Base-by-base conservation (phyloP, 441 rosid species). In the Aleurites moluccanus region DNA sequence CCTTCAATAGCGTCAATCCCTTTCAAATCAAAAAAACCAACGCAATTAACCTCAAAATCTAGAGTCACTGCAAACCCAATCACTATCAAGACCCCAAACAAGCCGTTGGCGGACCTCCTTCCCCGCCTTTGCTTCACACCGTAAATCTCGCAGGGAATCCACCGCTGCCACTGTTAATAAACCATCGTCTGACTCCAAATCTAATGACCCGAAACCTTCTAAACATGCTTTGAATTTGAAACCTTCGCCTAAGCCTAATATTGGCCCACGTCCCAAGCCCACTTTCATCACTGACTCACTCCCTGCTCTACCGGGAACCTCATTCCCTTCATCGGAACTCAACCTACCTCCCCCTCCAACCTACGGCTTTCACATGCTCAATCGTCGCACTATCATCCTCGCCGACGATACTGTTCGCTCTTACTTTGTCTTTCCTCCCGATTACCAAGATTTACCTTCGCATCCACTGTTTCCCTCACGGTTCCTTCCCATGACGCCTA, bases 341-440 rank as follows among this genome's bases (percentile, higher is more conserved):
- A 90, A 89, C 27, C 90, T 93, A 10, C 91, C 89, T 1, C 94
- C 97, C 11, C 88, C 90, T 4, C 96, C 97, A 2, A 77, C 94
- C 15, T 96, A 96, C 66, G 99, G 94, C 63, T 92, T 89, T 73
- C 98, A 96, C 78, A 91, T 96, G 98, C 89, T 96, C 14, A 98
- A 96, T 73, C 96, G 99, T 45, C 92, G 98, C 30, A 75, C 97
- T 3, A 91, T 96, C 27, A 78, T 79, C 78, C 96, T 96, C 21
- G 87, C 91, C 35, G 98, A 96, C 73, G 97, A 98, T 16, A 92
- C 90, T 77, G 97, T 90, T 50, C 94, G 98, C 40, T 88, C 99
- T 33, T 96, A 93, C 87, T 90, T 94, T 59, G 99, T 98, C 15
- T 94, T 92, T 53, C 98, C 99, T 15, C 89, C 91, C 6, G 94